Conservation (phyloP, 192 early-diverging fungal species). For the Haplosporangium gracile region DNA sequence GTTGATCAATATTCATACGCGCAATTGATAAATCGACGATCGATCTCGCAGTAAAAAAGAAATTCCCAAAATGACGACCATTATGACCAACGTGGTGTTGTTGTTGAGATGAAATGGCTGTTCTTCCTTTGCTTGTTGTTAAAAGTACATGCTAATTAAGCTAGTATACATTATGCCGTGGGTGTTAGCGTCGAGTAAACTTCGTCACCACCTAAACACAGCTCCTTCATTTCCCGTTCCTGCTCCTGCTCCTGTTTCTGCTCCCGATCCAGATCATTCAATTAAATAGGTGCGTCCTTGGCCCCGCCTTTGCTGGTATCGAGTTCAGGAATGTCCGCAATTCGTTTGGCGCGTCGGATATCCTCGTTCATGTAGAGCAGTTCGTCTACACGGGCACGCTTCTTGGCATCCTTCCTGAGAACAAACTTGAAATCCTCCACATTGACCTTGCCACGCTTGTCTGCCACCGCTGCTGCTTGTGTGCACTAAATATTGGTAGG, state of each 20-base stretch:
- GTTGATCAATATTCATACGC: not conserved
- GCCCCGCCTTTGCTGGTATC: conserved; percentile 44
- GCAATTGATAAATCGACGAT: not conserved
- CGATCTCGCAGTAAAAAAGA: not conserved
- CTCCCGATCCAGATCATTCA: not conserved
- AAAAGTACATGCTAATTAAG: conserved; percentile 20
- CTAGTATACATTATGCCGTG: not conserved
- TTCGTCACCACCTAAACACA: too few species aligned
- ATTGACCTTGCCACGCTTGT: conserved; percentile 71
- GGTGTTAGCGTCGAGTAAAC: not conserved
- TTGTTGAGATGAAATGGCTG: not conserved
- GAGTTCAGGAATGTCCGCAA: conserved; percentile 54
- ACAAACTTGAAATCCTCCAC: conserved; percentile 83
- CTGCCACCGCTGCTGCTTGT: conserved; percentile 64
- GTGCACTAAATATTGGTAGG: conserved; percentile 60
- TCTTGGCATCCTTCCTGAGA: conserved; percentile 83
- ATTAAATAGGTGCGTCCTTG: conserved; percentile 39
- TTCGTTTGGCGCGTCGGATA: conserved; percentile 71
- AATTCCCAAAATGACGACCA: not conserved
- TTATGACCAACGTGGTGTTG: not conserved
- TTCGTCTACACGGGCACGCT: conserved; percentile 87
- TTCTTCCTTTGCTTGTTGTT: not conserved
- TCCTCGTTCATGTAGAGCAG: conserved; percentile 84
- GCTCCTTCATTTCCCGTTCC: too few species aligned
- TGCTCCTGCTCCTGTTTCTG: not conserved